These are phyloP conservation scores for Metarhizium guizhouense DNA, from an alignment of 2,329 filamentous ascomycete species.

Conservation along the genomic window DNA sequence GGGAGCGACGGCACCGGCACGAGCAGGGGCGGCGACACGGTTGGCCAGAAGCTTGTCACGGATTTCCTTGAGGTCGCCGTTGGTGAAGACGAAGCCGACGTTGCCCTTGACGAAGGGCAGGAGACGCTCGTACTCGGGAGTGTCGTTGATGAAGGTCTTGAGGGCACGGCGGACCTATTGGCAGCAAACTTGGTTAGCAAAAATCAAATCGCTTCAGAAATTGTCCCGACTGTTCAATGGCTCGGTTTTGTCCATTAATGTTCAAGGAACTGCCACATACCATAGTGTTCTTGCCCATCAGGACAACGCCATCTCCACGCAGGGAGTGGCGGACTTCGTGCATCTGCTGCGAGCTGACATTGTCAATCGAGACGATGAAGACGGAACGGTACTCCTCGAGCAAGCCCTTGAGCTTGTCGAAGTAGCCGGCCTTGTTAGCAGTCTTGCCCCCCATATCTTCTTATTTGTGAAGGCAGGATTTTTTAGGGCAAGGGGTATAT, in stretches of 20 bases:
- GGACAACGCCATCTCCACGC: constrained; percentile 83
- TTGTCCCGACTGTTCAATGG: too few species aligned
- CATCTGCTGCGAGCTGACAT: constrained; percentile 99
- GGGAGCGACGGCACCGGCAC: constrained; percentile 94
- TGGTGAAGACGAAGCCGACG: constrained; percentile 99
- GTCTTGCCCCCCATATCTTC: constrained; percentile 99
- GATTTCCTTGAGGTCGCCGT: constrained; percentile 81
- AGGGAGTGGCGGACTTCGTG: constrained; percentile 96
- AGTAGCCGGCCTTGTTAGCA: constrained; percentile 90
- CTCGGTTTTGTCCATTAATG: background rate
- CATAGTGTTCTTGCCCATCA: constrained; percentile 99
- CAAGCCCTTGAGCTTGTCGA: constrained; percentile 98
- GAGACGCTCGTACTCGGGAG: constrained; percentile 96
- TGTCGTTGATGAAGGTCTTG: constrained; percentile 84
- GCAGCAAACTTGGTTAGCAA: constrained; percentile 9
- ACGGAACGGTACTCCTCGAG: constrained; percentile 95
- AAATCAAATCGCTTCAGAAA: background rate
- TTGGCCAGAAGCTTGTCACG: constrained; percentile 93
- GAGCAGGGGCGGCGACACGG: constrained; percentile 94
- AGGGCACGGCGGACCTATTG: constrained; percentile 83
- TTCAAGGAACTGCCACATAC: constrained; percentile 37
- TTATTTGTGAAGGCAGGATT: constrained; percentile 90
- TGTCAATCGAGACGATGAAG: constrained; percentile 97
- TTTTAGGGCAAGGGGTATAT: constrained; percentile 70
- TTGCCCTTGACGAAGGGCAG: constrained; percentile 95